Base-by-base conservation (phyloP, 1,284 basidiomycete genomes). In the Thecaphora frezii region DNA sequence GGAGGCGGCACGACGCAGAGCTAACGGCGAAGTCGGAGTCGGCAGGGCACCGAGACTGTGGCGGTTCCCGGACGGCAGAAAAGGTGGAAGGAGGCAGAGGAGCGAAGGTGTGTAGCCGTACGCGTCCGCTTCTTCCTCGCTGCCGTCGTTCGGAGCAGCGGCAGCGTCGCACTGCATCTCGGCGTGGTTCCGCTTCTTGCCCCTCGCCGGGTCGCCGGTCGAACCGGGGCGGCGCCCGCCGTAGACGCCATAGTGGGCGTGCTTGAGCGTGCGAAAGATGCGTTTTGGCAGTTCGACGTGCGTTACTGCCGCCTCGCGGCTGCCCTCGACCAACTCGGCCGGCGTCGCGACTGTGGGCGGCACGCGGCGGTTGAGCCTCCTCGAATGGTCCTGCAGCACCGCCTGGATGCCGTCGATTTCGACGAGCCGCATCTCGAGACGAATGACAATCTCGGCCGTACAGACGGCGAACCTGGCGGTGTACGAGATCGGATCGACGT, bases 391-490 rank as follows among this genome's bases (percentile, higher is more conserved):
- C 33, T 36, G 12, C 5, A 41, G 39, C 13, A 41, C 39, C 5
- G 22, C 19, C 9, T 22, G 39, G 19, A 41, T 21, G 19, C 19
- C 12, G 5, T 41, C 39, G 39, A 41, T 21, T 21, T 23, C 7
- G 12, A 21, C 5, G 7, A 41, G 22, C 19, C 39, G 9, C 8
- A 23, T 7, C 39, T 41, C 39, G 39, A 41, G 39, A 3, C 39
- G 39, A 9, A 41, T 25, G 22, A 66, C 22, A 7, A 62, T 36
- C 19, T 37, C 24, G 8, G 50, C 38, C 4, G 51, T 53, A 26
- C 51, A 56, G 24, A 66, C 58, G 13, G 47, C 52, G 19, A 62
- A 21, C 28, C 54, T 40, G 3, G 58, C 44, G 5, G 52, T 53
- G 37, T 55, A 58, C 8, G 46, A 51, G 44, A 55, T 21, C 8